Evolutionary conservation across 768 basidiomycete genomes (phyloP), one percentile per base, ranked within the genome.

Genomic region (Calvatia gigantea): DNA sequence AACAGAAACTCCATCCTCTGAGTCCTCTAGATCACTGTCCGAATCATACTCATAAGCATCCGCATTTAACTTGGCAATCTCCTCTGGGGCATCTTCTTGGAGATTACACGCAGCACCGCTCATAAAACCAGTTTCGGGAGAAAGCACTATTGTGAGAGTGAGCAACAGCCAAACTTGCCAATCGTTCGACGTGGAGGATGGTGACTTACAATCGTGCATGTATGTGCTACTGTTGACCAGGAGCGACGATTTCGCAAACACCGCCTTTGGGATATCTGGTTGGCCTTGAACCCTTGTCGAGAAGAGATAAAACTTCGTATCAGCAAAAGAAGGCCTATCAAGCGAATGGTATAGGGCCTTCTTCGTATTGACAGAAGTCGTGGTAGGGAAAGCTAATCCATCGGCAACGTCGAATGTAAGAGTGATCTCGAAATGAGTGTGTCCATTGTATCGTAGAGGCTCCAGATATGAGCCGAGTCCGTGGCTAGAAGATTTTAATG

Each of bases 231-330:
- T 21, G 6, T 50, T 49, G 2, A 17, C 49, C 27, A 59, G 32
- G 7, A 59, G 38, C 28, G 15, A 11, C 15, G 58, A 48, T 9
- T 55, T 55, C 19, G 39, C 39, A 19, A 41, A 59, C 6, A 56
- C 35, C 11, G 47, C 28, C 23, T 39, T 48, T 28, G 54, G 51
- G 27, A 19, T 14, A 27, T 21, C 41, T n/a, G 28, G 35, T 28
- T 25, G 39, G 27, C 48, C 35, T 12, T 45, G 27, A 17, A 51
- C 35, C 19, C 41, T 49, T 6, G 53, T 33, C 15, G 58, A 56
- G 27, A 55, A 51, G 15, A 59, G 54, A 28, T 51, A 59, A 32
- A 59, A 59, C 33, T 59, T 59, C 21, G 48, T 45, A 28, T 59
- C 58, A 9, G 51, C 43, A 37, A 54, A 54, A 12, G 53, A 46